Conservation (phyloP, 2,329 filamentous ascomycete species). For the Keithomyces neogunnii region DNA sequence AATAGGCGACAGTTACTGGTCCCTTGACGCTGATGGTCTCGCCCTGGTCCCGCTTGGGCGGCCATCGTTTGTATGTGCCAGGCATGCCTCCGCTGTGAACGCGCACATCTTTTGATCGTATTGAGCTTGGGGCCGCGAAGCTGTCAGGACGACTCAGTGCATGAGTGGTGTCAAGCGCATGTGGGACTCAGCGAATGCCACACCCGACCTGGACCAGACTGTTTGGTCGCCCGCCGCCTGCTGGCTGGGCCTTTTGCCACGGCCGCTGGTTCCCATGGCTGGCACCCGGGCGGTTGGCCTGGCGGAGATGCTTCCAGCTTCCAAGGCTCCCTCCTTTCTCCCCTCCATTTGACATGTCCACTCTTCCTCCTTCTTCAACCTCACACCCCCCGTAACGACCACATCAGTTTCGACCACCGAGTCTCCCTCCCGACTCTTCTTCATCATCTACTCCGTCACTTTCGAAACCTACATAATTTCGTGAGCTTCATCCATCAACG, state of each 20-base stretch:
- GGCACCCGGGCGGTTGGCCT: no score
- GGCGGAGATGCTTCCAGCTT: constrained; percentile 2
- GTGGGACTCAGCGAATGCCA: no score
- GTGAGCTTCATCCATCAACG: constrained; percentile 13
- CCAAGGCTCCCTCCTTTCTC: constrained; percentile 19
- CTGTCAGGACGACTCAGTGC: no score
- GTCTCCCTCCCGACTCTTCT: constrained; percentile 12
- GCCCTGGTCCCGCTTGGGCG: background rate
- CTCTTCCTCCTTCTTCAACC: constrained; percentile 24
- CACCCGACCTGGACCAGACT: no score
- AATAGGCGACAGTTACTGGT: background rate
- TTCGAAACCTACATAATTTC: constrained; percentile 7
- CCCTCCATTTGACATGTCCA: constrained; percentile 21
- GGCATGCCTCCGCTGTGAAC: no score
- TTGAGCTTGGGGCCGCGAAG: no score
- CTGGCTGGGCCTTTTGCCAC: no score
- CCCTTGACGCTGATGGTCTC: background rate
- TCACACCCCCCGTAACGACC: constrained; percentile 13
- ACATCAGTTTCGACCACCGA: constrained; percentile 9
- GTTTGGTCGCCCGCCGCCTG: no score
- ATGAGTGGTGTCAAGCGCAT: no score
- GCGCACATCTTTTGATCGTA: no score
- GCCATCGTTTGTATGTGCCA: background rate
- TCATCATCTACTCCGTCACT: constrained; percentile 9
- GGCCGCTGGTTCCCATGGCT: no score